phyloP scores from a whole-genome alignment of 805 yeast genomes.

The Wickerhamiella dianesei region DNA sequence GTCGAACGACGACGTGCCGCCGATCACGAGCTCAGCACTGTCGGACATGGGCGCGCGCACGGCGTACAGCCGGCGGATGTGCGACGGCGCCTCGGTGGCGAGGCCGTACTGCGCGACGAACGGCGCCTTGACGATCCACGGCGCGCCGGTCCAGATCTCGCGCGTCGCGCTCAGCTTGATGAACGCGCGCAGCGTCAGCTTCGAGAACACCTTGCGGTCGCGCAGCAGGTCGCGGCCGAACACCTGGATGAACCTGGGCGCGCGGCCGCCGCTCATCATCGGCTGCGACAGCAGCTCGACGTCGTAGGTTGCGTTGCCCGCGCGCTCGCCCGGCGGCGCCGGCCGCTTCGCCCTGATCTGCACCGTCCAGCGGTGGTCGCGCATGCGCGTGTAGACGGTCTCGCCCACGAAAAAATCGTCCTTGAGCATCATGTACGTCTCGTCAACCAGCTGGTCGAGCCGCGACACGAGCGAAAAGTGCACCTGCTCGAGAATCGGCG shows the following conservation, averaged over 20 bases:
- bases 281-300: slow-evolving; percentile 1
- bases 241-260: background rate
- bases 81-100: slow-evolving; percentile 11
- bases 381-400: slow-evolving; percentile 45
- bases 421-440: slow-evolving; percentile 63
- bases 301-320: slow-evolving; percentile 6
- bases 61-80: slow-evolving; percentile 5
- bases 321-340: background rate
- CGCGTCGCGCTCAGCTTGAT: slow-evolving; percentile 65
- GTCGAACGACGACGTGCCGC: background rate
- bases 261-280: background rate
- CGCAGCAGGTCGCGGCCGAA: slow-evolving; percentile 40
- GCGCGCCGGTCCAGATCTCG: slow-evolving; percentile 78
- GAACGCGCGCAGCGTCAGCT: slow-evolving; percentile 80
- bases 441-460: slow-evolving; percentile 77
- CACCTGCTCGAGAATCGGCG: slow-evolving; percentile 74
- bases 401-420: slow-evolving; percentile 89
- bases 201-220: slow-evolving; percentile 78
- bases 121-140: slow-evolving; percentile 81
- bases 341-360: background rate
- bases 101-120: slow-evolving; percentile 61
- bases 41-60: background rate
- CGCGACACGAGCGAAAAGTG: slow-evolving; percentile 74
- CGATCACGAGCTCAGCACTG: background rate
- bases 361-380: slow-evolving; percentile 39